Conservation (phyloP, 768 basidiomycete species). For the Neoboletus brunneissimus region DNA sequence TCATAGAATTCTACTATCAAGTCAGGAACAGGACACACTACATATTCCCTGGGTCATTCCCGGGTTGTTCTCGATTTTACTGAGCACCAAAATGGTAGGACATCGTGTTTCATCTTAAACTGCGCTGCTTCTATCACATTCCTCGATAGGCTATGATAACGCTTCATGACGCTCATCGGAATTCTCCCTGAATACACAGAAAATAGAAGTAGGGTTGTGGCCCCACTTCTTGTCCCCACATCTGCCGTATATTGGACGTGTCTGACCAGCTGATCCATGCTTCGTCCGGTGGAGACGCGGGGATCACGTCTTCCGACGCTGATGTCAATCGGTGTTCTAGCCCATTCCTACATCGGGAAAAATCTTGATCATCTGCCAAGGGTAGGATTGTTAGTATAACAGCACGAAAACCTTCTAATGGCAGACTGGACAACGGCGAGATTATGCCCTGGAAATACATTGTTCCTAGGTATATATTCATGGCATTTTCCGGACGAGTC, state of each 20-base stretch:
- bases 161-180: neutral
- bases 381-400: neutral
- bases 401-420: no score
- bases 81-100: neutral
- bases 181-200: neutral
- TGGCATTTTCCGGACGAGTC: neutral
- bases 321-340: neutral
- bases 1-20: neutral
- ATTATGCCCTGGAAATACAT: neutral
- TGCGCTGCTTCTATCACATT: neutral
- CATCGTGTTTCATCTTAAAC: neutral
- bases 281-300: neutral
- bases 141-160: neutral
- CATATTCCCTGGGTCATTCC: neutral
- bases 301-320: neutral
- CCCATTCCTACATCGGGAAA: neutral
- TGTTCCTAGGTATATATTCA: neutral
- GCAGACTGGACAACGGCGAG: no score
- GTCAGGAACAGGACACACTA: neutral
- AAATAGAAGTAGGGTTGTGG: neutral
- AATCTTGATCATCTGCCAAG: neutral
- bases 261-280: neutral
- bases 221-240: neutral
- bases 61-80: neutral
- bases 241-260: neutral